A percentile compares a stretch with the other conserved stretches of the same genome.
Evolutionary conservation across 2,329 filamentous ascomycete species (phyloP).

Genomic region (Apiospora kogelbergensis): DNA sequence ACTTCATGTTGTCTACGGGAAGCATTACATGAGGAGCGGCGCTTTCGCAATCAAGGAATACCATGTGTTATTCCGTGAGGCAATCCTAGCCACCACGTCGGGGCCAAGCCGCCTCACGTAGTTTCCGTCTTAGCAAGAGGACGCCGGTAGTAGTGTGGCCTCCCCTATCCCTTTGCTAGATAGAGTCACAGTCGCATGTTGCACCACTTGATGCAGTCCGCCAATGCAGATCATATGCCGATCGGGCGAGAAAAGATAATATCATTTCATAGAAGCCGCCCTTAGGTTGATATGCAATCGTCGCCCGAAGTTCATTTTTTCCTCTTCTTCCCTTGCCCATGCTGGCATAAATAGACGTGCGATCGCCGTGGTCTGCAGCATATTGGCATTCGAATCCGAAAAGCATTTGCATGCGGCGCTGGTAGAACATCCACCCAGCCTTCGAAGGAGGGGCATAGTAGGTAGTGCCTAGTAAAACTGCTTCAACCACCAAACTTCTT

Average conservation of each 20-base stretch:
- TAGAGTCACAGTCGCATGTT: neutral
- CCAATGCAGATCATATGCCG: neutral
- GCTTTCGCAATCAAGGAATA: no score
- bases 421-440: neutral
- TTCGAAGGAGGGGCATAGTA: neutral
- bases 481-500: slow-evolving; percentile 34
- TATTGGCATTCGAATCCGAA: neutral
- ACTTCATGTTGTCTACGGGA: no score
- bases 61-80: neutral
- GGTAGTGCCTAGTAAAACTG: neutral
- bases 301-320: neutral
- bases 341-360: neutral
- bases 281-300: neutral
- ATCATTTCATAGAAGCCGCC: neutral
- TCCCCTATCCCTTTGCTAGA: neutral
- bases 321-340: neutral
- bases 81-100: neutral
- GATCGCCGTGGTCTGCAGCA: neutral
- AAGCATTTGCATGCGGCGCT: neutral
- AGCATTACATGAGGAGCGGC: no score
- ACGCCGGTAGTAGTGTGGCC: neutral
- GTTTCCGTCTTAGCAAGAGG: neutral
- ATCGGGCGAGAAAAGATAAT: neutral
- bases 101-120: neutral
- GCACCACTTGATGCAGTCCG: neutral